Evolutionary conservation across 495 filamentous ascomycete species (phyloP).

Genomic region (Ramalina intermedia): DNA sequence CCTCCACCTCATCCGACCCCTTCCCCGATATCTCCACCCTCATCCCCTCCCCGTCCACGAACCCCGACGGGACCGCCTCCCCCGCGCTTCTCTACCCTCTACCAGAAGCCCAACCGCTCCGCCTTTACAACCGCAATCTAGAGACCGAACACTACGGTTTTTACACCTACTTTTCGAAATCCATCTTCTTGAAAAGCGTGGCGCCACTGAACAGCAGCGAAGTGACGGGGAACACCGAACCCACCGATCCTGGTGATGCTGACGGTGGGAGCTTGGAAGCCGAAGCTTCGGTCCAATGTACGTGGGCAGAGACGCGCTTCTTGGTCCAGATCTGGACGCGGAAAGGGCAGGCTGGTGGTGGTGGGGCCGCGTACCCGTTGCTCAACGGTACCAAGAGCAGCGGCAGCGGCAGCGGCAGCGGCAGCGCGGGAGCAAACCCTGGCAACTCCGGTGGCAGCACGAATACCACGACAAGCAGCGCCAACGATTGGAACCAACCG

Average conservation of each 20-base stretch:
- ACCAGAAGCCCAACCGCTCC: slow-evolving; percentile 61
- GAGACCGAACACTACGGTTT: slow-evolving; percentile 83
- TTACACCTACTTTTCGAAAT: slow-evolving; percentile 82
- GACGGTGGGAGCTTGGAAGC: slow-evolving; percentile 48
- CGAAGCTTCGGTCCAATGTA: slow-evolving; percentile 55
- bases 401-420: slow-evolving; percentile 2
- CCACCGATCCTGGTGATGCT: slow-evolving; percentile 34
- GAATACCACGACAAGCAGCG: slow-evolving; percentile 25
- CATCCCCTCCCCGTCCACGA: slow-evolving; percentile 45
- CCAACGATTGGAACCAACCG: slow-evolving; percentile 42
- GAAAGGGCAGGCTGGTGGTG: slow-evolving; percentile 26
- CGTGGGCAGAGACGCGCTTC: slow-evolving; percentile 72
- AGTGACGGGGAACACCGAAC: slow-evolving; percentile 9
- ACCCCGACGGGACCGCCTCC: slow-evolving; percentile 55
- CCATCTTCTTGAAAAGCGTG: slow-evolving; percentile 59
- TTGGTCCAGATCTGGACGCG: slow-evolving; percentile 86
- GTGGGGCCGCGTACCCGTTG: slow-evolving; percentile 3
- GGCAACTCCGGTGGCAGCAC: not conserved
- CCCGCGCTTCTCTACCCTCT: slow-evolving; percentile 52
- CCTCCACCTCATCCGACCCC: slow-evolving; percentile 12
- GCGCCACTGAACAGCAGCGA: slow-evolving; percentile 23
- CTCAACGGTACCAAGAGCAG: slow-evolving; percentile 5
- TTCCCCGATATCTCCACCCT: slow-evolving; percentile 36
- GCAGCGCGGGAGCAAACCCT: not conserved
- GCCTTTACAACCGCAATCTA: slow-evolving; percentile 69